Conservation (phyloP, 2,329 filamentous ascomycete species). For the Dactylella cylindrospora region DNA sequence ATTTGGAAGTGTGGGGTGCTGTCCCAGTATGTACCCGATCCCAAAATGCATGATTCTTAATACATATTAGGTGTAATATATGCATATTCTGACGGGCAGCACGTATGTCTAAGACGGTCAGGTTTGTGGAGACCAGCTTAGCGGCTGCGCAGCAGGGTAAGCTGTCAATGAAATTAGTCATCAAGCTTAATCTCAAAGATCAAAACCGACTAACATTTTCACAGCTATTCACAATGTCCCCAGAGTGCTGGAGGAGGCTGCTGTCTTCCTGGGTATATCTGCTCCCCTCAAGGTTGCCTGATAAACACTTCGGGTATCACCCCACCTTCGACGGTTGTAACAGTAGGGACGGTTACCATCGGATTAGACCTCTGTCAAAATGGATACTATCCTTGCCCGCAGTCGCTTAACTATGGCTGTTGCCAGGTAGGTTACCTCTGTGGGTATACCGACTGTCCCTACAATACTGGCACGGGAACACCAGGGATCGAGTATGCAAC, state of each 20-base stretch:
- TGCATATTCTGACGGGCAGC: no score
- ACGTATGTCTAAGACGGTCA: no score
- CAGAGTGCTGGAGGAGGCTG: slow-evolving; percentile 28
- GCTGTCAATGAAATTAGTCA: background rate
- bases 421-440: slow-evolving; percentile 37
- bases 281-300: slow-evolving; percentile 34
- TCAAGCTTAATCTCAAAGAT: background rate
- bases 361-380: slow-evolving; percentile 30
- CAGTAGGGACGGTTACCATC: slow-evolving; percentile 13
- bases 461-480: slow-evolving; percentile 19
- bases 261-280: slow-evolving; percentile 38
- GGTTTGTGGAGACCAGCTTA: slow-evolving; percentile 20
- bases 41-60: background rate
- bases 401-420: slow-evolving; percentile 27
- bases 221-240: slow-evolving; percentile 28
- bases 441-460: slow-evolving; percentile 18
- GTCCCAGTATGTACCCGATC: slow-evolving; percentile 56
- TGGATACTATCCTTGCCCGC: slow-evolving; percentile 32
- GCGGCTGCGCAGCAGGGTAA: slow-evolving; percentile 32
- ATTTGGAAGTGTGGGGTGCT: slow-evolving; percentile 72
- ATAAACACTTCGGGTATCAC: slow-evolving; percentile 17
- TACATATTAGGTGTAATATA: background rate
- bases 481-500: slow-evolving; percentile 21
- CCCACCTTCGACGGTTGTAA: background rate
- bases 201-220: background rate